Evolutionary conservation across 139 green algal genomes (phyloP).

Genomic region (Chlamydomonas urium): DNA sequence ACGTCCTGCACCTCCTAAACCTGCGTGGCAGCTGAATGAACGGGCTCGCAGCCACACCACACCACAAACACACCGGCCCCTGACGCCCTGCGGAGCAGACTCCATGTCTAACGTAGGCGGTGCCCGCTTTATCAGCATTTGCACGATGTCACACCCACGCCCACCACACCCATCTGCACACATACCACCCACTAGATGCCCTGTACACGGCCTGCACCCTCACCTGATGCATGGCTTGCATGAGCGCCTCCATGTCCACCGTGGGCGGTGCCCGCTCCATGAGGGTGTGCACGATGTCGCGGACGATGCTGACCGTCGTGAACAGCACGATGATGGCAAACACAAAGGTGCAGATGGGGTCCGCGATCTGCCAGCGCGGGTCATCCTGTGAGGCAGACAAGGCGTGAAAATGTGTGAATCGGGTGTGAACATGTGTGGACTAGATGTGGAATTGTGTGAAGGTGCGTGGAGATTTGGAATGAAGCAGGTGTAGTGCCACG

Average conservation of each 20-base stretch:
- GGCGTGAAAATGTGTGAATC: too few species aligned
- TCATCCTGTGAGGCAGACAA: conserved; percentile 56
- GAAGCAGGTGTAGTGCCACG: too few species aligned
- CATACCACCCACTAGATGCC: neutral
- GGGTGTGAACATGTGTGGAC: too few species aligned
- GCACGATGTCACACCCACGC: neutral
- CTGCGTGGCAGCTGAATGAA: too few species aligned
- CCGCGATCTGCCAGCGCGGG: conserved; percentile 55
- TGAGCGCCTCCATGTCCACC: conserved; percentile 46
- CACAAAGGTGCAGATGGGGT: conserved; percentile 91
- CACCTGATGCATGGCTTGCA: conserved; percentile 21
- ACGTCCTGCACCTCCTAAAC: too few species aligned
- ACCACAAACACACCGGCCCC: neutral
- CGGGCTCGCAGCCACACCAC: neutral
- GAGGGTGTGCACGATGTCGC: conserved; percentile 84
- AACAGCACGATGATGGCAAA: conserved; percentile 87
- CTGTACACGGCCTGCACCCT: neutral
- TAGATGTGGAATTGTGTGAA: too few species aligned
- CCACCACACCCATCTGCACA: neutral
- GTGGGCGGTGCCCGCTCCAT: conserved; percentile 84
- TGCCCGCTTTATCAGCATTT: too few species aligned
- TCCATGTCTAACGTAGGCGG: too few species aligned
- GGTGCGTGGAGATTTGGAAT: too few species aligned
- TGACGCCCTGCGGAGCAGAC: too few species aligned
- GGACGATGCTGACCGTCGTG: conserved; percentile 75